Conservation (phyloP, 129 eudicot genomes). For the Calendula officinalis region DNA sequence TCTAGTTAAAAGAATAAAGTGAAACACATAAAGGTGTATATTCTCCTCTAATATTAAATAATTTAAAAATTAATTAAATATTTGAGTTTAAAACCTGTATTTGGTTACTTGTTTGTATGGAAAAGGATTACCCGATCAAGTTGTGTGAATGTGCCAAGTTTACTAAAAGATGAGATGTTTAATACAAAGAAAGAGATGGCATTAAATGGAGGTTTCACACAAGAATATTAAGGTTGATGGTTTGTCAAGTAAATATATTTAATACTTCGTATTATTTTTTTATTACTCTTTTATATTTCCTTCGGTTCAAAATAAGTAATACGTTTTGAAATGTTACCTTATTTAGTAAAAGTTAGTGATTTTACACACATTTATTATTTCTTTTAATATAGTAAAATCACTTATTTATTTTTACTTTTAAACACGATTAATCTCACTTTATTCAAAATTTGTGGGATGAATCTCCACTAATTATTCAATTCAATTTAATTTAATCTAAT, state of each 20-base stretch:
- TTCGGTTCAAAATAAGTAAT: not conserved
- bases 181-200: constrained; percentile 2
- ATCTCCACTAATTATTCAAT: too few species aligned
- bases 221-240: constrained; percentile 7
- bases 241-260: not conserved
- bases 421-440: too few species aligned
- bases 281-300: not conserved
- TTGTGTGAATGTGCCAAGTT: constrained; percentile 12
- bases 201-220: constrained; percentile 5
- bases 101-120: not conserved
- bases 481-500: too few species aligned
- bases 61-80: not conserved
- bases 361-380: too few species aligned
- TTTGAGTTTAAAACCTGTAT: not conserved
- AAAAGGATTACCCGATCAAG: constrained; percentile 8
- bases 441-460: too few species aligned
- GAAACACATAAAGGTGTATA: constrained; percentile 6
- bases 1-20: constrained; percentile 15
- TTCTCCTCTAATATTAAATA: not conserved
- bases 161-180: constrained; percentile 11
- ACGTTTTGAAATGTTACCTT: too few species aligned
- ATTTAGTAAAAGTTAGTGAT: too few species aligned
- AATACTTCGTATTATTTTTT: not conserved
- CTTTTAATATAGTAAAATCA: too few species aligned
- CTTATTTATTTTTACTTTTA: too few species aligned